phyloP scores from a whole-genome alignment of 2,329 filamentous ascomycete species.

The Emergomyces pasteurianus region DNA sequence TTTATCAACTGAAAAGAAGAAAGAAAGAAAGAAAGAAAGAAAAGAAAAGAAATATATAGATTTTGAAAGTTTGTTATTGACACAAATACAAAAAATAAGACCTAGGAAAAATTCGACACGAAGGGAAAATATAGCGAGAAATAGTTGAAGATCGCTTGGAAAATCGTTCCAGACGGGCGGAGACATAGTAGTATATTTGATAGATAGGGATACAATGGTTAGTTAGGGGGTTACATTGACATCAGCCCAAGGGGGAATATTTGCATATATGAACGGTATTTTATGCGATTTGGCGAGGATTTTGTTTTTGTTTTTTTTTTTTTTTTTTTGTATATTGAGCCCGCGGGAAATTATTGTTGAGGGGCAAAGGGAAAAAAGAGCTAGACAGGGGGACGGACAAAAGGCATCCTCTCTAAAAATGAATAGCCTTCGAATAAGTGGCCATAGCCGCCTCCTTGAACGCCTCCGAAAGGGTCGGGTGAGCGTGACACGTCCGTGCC shows the following conservation, averaged over 20 bases:
- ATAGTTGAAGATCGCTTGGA: neutral
- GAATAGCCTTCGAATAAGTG: constrained; percentile 88
- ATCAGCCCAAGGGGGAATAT: neutral
- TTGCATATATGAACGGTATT: neutral
- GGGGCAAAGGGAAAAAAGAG: neutral
- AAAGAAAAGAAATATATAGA: neutral
- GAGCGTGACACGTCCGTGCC: constrained; percentile 87
- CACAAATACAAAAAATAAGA: neutral
- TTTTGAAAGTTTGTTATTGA: neutral
- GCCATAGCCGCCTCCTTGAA: constrained; percentile 99
- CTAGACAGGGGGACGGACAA: neutral
- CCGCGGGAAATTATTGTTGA: no score
- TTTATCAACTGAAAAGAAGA: no score
- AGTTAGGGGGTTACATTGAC: neutral
- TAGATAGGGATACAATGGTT: neutral
- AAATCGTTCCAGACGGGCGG: neutral
- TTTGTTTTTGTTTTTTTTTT: no score
- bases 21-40: no score
- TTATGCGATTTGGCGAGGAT: neutral
- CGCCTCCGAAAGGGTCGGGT: constrained; percentile 89
- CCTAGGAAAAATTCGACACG: neutral
- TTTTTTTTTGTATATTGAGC: no score
- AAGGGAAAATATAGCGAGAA: neutral
- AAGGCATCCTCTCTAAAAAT: constrained; percentile 56
- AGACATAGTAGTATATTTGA: neutral